A percentile compares a stretch with the other conserved stretches of the same genome.
Conservation (phyloP, 805 yeast genomes). For the Monosporozyma aquatica region DNA sequence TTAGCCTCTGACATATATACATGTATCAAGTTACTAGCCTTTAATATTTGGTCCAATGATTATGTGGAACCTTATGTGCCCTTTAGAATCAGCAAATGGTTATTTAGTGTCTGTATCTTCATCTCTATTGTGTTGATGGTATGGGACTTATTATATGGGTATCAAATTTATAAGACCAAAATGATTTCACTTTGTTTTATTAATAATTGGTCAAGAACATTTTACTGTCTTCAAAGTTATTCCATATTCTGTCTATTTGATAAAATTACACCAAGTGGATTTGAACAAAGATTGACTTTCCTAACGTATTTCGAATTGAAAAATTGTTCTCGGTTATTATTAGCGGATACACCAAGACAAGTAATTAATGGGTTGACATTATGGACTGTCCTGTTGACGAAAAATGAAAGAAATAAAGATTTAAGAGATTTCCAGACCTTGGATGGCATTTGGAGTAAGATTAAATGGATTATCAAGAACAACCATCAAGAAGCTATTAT, state of each 20-base stretch:
- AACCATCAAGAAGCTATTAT: constrained; percentile 63
- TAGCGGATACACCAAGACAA: constrained; percentile 85
- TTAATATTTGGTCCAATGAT: constrained; percentile 56
- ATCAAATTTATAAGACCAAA: constrained; percentile 46
- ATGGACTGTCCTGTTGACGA: constrained; percentile 38
- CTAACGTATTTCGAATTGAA: constrained; percentile 57
- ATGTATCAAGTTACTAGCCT: constrained; percentile 61
- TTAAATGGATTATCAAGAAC: constrained; percentile 48
- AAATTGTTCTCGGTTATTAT: constrained; percentile 48
- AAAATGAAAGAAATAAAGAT: constrained; percentile 14
- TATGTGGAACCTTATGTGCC: constrained; percentile 41
- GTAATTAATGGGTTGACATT: constrained; percentile 71
- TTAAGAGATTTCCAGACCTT: constrained; percentile 25
- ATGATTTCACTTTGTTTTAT: constrained; percentile 65
- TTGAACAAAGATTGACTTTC: constrained; percentile 60
- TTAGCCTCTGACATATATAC: constrained; percentile 72
- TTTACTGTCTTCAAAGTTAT: constrained; percentile 50
- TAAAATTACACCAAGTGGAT: constrained; percentile 54
- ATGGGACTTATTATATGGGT: constrained; percentile 51
- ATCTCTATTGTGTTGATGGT: constrained; percentile 51
- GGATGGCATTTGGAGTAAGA: constrained; percentile 33
- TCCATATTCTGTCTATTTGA: constrained; percentile 65
- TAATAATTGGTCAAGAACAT: constrained; percentile 49
- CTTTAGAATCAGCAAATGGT: constrained; percentile 51
- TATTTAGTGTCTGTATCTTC: constrained; percentile 74